These are phyloP conservation scores for Ogataea dorogensis DNA, from an alignment of 805 yeast species.

Conservation along the genomic window DNA sequence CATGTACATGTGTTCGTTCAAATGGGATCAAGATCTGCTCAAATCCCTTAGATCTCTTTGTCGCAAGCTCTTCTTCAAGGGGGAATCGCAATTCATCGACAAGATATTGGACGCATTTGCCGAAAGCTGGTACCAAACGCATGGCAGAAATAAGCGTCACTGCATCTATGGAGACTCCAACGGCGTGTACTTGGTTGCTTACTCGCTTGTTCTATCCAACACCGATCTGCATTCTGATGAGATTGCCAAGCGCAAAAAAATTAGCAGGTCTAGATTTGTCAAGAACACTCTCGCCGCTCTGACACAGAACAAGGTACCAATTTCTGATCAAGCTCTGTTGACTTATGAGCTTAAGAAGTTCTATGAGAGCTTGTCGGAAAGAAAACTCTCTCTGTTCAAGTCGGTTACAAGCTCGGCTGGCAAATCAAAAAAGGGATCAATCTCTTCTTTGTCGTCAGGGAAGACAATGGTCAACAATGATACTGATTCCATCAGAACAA, in stretches of 20 bases:
- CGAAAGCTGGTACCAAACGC: constrained; percentile 57
- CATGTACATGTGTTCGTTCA: constrained; percentile 46
- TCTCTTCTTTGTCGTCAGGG: constrained; percentile 10
- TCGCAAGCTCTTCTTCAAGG: constrained; percentile 65
- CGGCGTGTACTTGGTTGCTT: constrained; percentile 68
- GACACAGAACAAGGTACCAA: constrained; percentile 28
- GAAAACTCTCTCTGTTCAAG: constrained; percentile 30
- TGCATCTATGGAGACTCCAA: constrained; percentile 44
- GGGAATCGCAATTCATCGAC: constrained; percentile 82
- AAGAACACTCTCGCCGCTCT: constrained; percentile 51
- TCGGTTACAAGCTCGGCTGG: constrained; percentile 6
- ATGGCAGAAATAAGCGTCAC: constrained; percentile 31
- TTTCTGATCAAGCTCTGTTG: constrained; percentile 28
- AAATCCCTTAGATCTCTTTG: constrained; percentile 60
- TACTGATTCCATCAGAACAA: constrained; percentile 3
- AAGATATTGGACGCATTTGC: constrained; percentile 69
- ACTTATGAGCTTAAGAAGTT: constrained; percentile 40
- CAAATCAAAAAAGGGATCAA: constrained; percentile 11
- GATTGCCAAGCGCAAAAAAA: constrained; percentile 37
- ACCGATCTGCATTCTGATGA: constrained; percentile 69
- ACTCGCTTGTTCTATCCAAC: constrained; percentile 68
- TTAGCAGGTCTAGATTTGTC: constrained; percentile 44
- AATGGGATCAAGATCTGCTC: constrained; percentile 50
- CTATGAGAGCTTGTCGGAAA: constrained; percentile 41
- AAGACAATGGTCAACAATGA: constrained; percentile 4